Conservation (phyloP, 2,329 filamentous ascomycete species). For the Blumeriella jaapii region DNA sequence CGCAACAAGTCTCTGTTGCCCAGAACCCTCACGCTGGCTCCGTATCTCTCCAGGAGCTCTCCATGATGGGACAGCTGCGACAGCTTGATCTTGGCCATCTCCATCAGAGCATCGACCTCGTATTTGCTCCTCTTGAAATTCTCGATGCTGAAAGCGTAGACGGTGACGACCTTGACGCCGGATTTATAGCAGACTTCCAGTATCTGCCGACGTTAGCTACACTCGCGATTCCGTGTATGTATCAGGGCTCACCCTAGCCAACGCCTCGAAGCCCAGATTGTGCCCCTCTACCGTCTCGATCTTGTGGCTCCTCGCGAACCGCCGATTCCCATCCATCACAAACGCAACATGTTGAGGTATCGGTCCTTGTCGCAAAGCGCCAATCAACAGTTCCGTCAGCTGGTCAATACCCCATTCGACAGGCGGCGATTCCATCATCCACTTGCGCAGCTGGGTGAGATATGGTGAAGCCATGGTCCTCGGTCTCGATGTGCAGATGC, state of each 20-base stretch:
- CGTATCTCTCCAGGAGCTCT: conserved; percentile 84
- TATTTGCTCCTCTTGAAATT: conserved; percentile 97
- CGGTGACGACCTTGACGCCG: conserved; percentile 90
- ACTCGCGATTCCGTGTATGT: neutral
- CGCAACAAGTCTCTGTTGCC: conserved; percentile 77
- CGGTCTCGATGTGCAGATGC: too few relatives aligned
- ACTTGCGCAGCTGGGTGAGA: conserved; percentile 52
- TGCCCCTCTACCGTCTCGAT: conserved; percentile 97
- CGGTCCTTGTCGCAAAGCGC: conserved; percentile 77
- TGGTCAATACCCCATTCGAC: conserved; percentile 78
- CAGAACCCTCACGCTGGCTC: conserved; percentile 73
- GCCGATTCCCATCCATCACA: conserved; percentile 96
- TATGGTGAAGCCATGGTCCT: conserved; percentile 39
- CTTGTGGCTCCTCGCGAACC: conserved; percentile 78
- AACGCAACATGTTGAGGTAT: conserved; percentile 96
- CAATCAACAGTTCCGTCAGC: conserved; percentile 75
- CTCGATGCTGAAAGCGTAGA: conserved; percentile 98
- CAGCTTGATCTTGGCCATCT: conserved; percentile 92
- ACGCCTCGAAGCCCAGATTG: conserved; percentile 86
- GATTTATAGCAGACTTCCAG: conserved; percentile 98
- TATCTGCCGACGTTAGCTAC: conserved; percentile 41
- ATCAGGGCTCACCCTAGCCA: conserved; percentile 57
- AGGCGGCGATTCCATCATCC: conserved; percentile 80
- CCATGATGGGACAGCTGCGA: conserved; percentile 87
- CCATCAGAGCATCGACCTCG: conserved; percentile 94